Percentiles rank a stretch among this genome's conserved stretches.
Evolutionary conservation across 2,329 filamentous ascomycete species (phyloP).

Genomic region (Metarhizium rileyi): DNA sequence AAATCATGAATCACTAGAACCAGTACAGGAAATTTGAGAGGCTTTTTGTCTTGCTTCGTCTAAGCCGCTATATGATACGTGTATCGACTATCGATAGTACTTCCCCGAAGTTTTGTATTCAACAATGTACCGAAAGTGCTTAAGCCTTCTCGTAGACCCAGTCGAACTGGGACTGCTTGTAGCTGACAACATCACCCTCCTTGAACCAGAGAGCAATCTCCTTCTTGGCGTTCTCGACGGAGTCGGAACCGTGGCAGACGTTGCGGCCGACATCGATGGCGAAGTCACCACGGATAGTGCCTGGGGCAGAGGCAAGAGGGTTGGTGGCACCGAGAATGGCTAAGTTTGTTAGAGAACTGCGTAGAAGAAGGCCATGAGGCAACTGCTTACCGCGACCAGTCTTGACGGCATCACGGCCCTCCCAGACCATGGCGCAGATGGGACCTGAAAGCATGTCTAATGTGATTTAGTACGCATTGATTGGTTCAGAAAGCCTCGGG

Average conservation of each 20-base stretch:
- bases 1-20: constrained; percentile 15
- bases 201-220: constrained; percentile 99
- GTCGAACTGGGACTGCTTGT: constrained; percentile 74
- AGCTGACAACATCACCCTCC: constrained; percentile 72
- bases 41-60: neutral
- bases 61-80: neutral
- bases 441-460: constrained; percentile 94
- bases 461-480: neutral
- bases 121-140: constrained; percentile 4
- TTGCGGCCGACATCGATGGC: constrained; percentile 81
- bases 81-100: neutral
- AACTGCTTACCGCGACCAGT: constrained; percentile 69
- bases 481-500: neutral
- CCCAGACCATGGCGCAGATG: constrained; percentile 99
- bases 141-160: constrained; percentile 95
- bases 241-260: constrained; percentile 99
- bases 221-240: constrained; percentile 98
- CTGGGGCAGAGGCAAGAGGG: constrained; percentile 85
- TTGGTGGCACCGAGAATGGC: constrained; percentile 97
- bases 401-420: constrained; percentile 98
- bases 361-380: neutral
- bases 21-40: neutral
- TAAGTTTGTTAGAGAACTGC: constrained; percentile 21
- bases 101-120: neutral
- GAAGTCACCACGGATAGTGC: constrained; percentile 95